Evolutionary conservation across 106 monocot species (phyloP).

Genomic region (Dioscorea zingiberensis): DNA sequence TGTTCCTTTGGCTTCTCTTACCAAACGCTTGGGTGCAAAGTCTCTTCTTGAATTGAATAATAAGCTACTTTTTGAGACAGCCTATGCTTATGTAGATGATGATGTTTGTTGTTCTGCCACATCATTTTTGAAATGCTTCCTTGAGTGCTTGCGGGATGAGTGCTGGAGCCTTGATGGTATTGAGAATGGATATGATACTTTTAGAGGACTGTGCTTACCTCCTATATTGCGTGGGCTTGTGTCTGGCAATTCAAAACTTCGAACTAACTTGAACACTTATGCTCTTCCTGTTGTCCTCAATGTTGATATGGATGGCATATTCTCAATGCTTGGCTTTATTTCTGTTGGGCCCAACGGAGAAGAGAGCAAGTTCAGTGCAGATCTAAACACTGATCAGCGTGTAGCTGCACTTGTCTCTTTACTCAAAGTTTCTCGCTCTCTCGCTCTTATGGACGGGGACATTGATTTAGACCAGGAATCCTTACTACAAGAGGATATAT

Average conservation of each 20-base stretch:
- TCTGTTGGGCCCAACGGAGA: conserved; percentile 48
- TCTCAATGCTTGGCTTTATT: conserved; percentile 79
- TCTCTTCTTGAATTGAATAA: conserved; percentile 57
- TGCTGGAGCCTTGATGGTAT: conserved; percentile 82
- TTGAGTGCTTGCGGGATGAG: conserved; percentile 83
- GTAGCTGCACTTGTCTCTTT: conserved; percentile 86
- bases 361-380: conserved; percentile 22
- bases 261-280: conserved; percentile 90
- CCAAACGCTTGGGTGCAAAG: conserved; percentile 73
- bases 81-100: conserved; percentile 79
- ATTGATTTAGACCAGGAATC: conserved; percentile 52
- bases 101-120: conserved; percentile 87
- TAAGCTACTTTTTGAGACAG: conserved; percentile 60
- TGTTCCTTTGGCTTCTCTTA: conserved; percentile 81
- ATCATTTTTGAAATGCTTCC: conserved; percentile 87
- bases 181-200: conserved; percentile 71
- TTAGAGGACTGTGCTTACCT: conserved; percentile 60
- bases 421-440: conserved; percentile 81
- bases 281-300: conserved; percentile 76
- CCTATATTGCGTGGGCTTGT: conserved; percentile 72
- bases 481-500: conserved; percentile 7
- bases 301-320: conserved; percentile 87
- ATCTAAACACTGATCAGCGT: conserved; percentile 56
- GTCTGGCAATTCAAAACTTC: conserved; percentile 75
- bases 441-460: conserved; percentile 86